phyloP scores from a whole-genome alignment of 805 yeast species.

The Myxozyma kluyveri region DNA sequence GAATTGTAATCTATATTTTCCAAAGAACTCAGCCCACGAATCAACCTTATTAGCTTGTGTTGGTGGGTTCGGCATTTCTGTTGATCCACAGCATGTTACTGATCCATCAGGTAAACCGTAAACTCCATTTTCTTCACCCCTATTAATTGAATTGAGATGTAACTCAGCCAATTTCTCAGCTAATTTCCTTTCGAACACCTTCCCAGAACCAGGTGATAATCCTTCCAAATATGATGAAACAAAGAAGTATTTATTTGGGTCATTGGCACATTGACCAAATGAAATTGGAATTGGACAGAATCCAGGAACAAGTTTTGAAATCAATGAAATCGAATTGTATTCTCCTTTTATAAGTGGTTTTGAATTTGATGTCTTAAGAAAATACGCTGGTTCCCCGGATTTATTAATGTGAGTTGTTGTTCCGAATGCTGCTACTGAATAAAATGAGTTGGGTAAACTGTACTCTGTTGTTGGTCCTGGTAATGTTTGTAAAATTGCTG shows the following conservation, averaged over 20 bases:
- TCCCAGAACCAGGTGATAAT: conserved; percentile 14
- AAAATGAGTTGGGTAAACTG: background rate
- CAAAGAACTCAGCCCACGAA: conserved; percentile 23
- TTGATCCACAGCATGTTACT: conserved; percentile 26
- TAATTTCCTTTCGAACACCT: conserved; percentile 11
- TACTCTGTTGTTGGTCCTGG: conserved; percentile 15
- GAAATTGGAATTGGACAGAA: conserved; percentile 16
- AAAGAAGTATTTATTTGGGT: conserved; percentile 6
- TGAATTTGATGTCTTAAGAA: conserved; percentile 8
- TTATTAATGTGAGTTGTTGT: conserved; percentile 7
- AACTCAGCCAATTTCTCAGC: conserved; percentile 16
- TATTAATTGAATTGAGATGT: conserved; percentile 2
- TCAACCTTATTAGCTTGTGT: conserved; percentile 1
- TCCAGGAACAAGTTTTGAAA: conserved; percentile 9
- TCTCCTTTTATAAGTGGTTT: conserved; percentile 12
- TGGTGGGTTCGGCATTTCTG: conserved; percentile 22
- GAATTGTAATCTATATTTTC: conserved; percentile 8
- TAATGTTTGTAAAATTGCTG: conserved; percentile 10
- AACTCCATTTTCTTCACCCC: background rate
- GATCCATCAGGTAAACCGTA: conserved; percentile 22
- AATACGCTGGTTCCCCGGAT: conserved; percentile 4
- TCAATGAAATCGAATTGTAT: conserved; percentile 10
- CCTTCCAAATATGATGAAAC: conserved; percentile 9
- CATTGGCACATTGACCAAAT: conserved; percentile 3
- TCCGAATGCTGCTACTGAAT: conserved; percentile 11